Conservation (phyloP, 106 monocot species). For the Dioscorea alata region DNA sequence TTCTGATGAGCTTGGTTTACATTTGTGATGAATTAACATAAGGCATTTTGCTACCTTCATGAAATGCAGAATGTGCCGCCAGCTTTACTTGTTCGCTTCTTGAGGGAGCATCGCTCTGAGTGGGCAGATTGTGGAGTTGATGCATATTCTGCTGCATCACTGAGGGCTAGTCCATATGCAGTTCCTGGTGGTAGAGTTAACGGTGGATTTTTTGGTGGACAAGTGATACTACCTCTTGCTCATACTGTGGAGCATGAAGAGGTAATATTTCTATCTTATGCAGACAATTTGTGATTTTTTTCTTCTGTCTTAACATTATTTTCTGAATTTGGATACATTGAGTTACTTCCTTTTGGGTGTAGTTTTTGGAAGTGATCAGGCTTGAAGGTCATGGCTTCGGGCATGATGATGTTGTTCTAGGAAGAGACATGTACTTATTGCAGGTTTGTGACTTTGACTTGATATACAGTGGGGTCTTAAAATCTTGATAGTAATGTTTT, state of each 20-base stretch:
- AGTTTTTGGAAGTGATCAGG: conserved; percentile 90
- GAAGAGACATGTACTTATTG: conserved; percentile 68
- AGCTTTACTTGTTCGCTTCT: conserved; percentile 77
- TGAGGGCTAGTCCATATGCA: conserved; percentile 61
- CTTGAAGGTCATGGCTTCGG: conserved; percentile 73
- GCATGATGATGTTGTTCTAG: conserved; percentile 55
- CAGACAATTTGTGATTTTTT: neutral
- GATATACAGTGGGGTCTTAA: neutral
- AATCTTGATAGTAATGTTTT: neutral
- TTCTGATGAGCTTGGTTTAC: neutral
- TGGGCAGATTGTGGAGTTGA: conserved; percentile 90
- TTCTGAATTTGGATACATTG: too few relatives aligned
- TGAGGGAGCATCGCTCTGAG: conserved; percentile 92
- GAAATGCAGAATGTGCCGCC: conserved; percentile 83
- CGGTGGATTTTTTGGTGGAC: conserved; percentile 47
- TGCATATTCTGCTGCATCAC: conserved; percentile 72
- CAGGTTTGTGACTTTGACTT: conserved; percentile 47
- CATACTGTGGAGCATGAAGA: conserved; percentile 94
- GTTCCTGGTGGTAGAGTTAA: conserved; percentile 48
- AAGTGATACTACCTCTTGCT: conserved; percentile 79
- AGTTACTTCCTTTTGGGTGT: neutral
- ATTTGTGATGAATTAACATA: neutral
- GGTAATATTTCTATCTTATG: conserved; percentile 21
- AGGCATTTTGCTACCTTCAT: neutral
- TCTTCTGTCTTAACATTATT: neutral